Evolutionary conservation across 371 early-diverging fungal species (phyloP).

Genomic region (Aphelidium insulamus): DNA sequence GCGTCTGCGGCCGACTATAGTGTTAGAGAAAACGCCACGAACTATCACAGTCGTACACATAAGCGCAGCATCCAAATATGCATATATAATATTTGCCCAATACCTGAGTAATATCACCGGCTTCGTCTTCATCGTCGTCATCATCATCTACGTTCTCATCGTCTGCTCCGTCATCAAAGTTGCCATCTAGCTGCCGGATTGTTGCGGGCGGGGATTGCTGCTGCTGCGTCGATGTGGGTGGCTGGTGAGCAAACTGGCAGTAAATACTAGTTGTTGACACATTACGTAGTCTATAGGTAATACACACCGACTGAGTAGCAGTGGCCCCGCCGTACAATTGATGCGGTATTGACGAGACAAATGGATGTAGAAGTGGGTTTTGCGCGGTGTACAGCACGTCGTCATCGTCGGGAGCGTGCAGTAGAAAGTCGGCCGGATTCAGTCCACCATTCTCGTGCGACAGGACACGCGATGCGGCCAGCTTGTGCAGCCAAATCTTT

Average conservation of each 20-base stretch:
- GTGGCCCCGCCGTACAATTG: conserved; percentile 77
- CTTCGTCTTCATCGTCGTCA: conserved; percentile 8
- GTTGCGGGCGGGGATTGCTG: too few species aligned
- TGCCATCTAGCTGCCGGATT: too few species aligned
- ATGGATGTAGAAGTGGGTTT: too few species aligned
- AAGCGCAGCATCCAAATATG: not conserved
- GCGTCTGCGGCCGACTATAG: not conserved
- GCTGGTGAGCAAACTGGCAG: conserved; percentile 2
- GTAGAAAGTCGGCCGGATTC: too few species aligned
- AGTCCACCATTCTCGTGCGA: not conserved
- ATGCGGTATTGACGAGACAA: too few species aligned
- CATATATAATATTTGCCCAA: not conserved
- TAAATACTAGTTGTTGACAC: not conserved
- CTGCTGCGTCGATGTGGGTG: too few species aligned
- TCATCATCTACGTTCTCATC: conserved; percentile 7
- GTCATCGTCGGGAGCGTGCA: too few species aligned
- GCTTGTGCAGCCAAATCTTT: not conserved
- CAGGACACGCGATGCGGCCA: not conserved
- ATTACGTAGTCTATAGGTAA: not conserved
- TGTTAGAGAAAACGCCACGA: not conserved
- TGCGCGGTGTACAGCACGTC: too few species aligned
- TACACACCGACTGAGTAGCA: conserved; percentile 26
- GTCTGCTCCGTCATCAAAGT: conserved; percentile 1
- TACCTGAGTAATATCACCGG: not conserved
- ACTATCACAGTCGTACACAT: conserved; percentile 2